phyloP scores from a whole-genome alignment of 345 rosid genomes.

The Citrus hindsii region DNA sequence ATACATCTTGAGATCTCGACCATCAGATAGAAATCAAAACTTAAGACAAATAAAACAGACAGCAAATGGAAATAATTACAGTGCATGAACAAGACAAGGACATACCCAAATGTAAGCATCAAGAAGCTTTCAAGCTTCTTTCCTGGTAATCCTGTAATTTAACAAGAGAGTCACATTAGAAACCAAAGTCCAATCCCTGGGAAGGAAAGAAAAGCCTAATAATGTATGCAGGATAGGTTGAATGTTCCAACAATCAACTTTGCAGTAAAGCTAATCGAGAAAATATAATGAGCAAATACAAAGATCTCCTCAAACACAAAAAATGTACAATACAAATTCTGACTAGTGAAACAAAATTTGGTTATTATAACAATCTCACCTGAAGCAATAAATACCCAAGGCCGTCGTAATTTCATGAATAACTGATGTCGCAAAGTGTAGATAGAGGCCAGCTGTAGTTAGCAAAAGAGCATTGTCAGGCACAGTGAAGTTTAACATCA shows the following conservation, averaged over 20 bases:
- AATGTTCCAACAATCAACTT: constrained; percentile 2
- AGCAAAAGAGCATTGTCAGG: constrained; percentile 21
- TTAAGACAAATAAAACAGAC: not conserved
- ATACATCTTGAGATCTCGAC: not conserved
- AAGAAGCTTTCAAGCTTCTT: constrained; percentile 63
- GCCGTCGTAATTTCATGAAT: constrained; percentile 90
- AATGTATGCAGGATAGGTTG: not conserved
- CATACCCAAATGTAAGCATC: constrained; percentile 10
- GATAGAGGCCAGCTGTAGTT: constrained; percentile 58
- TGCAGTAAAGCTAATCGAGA: not conserved
- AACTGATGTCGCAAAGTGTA: constrained; percentile 91
- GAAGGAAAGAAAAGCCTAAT: constrained; percentile 2
- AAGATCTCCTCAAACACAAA: not conserved
- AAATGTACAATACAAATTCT: not conserved
- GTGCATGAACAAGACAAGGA: not conserved
- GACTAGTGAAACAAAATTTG: not conserved
- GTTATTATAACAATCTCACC: constrained; percentile 37
- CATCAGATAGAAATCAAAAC: not conserved
- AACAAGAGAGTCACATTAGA: constrained; percentile 5
- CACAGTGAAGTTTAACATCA: not conserved
- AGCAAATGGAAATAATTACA: not conserved
- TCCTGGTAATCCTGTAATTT: constrained; percentile 80
- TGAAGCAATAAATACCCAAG: constrained; percentile 96
- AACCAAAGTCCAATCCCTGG: not conserved
- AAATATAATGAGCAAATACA: not conserved